Evolutionary conservation across 1,284 basidiomycete species (phyloP).

Genomic region (Xanthoconium separans): DNA sequence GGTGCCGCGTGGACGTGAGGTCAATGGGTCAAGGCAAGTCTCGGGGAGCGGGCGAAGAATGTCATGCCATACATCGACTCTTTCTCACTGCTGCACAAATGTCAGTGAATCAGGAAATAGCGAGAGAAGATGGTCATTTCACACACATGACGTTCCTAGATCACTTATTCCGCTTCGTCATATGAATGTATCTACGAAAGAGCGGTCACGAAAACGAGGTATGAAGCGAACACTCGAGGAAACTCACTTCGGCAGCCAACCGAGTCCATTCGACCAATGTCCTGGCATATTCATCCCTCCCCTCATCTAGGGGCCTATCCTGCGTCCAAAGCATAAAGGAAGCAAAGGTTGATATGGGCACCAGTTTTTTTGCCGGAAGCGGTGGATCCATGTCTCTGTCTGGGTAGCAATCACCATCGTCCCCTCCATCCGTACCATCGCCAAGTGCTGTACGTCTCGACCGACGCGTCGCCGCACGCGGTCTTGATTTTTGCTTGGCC

Average conservation of each 20-base stretch:
- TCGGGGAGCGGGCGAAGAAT: neutral
- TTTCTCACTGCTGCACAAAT: neutral
- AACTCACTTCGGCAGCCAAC: slow-evolving; percentile 56
- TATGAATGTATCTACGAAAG: slow-evolving; percentile 26
- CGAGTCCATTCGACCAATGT: slow-evolving; percentile 64
- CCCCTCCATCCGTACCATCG: slow-evolving; percentile 18
- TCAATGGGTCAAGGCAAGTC: neutral
- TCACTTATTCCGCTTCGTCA: slow-evolving; percentile 15
- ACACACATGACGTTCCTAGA: neutral
- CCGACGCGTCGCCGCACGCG: slow-evolving; percentile 6
- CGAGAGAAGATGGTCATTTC: neutral
- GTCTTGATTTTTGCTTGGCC: slow-evolving; percentile 9
- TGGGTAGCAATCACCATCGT: slow-evolving; percentile 26
- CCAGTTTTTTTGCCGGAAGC: slow-evolving; percentile 36
- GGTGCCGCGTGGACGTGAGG: neutral
- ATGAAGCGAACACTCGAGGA: neutral
- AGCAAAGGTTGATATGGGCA: slow-evolving; percentile 53
- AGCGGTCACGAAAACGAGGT: neutral
- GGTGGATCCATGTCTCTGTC: slow-evolving; percentile 13
- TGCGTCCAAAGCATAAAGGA: slow-evolving; percentile 71
- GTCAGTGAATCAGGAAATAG: neutral
- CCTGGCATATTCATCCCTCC: slow-evolving; percentile 66
- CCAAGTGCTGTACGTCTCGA: slow-evolving; percentile 5
- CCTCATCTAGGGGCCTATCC: slow-evolving; percentile 65
- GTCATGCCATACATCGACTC: neutral